Base-by-base conservation (phyloP, 2,329 filamentous ascomycete genomes). In the Penicillium sp. region DNA sequence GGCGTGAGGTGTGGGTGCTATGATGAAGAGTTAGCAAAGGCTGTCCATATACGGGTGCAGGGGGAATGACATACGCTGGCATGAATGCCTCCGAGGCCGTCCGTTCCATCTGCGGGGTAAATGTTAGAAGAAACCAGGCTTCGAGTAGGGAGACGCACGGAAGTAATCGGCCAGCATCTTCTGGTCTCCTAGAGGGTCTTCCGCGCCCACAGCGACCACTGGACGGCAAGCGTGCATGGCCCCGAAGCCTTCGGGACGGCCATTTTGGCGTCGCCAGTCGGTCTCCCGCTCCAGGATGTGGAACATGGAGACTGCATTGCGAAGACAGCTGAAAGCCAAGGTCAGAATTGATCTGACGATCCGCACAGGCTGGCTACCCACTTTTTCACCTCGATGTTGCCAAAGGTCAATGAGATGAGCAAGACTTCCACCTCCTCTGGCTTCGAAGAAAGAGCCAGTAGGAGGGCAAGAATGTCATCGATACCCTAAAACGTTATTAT, bases 231-330 rank as follows among this genome's bases (percentile, higher is more conserved):
- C 78, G 58, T 80, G 81, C 69, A 97, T 74, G 6, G 83, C 78
- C 44, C 84, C 84, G 60, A 90, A 97, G 0, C 88, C 87, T 47
- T 84, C 77, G 0, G 81, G 72, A 47, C 78, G 80, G 15, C 87
- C 87, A 37, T 83, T 80, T 10, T 81, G 74, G 65, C 81, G 82
- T 55, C 93, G 82, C 91, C 91, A 97, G 58, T 82, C 79, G 59
- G 89, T 78, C 73, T 98, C 93, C 66, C 89, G 88, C 58, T 95
- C 89, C 46, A 98, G 80, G 50, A 95, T 86, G 63, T 96, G 86
- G 74, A 98, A 97, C 53, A 97, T 77, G 23, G 89, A 87, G 33
- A 97, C 85, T 13, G 88, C 84, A 71, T 98, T 98, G 44, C 87
- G 84, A 44, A 96, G 78, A 63, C 90, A 96, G 69, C 87, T 91